phyloP scores from a whole-genome alignment of 1,284 basidiomycete species.

The Fomitiporia mediterranea region DNA sequence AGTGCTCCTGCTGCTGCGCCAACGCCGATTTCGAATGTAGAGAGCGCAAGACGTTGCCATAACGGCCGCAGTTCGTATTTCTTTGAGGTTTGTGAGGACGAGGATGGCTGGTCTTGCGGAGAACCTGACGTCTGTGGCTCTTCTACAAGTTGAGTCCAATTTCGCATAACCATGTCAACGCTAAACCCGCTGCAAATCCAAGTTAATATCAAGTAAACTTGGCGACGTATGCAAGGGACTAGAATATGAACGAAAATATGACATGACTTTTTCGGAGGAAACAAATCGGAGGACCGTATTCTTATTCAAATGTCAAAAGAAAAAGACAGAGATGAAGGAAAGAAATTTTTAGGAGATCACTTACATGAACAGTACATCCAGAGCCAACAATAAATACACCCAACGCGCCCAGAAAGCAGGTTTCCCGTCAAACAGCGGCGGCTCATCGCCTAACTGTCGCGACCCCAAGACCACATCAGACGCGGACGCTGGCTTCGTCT shows the following conservation, averaged over 20 bases:
- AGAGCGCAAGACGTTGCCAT: constrained; percentile 17
- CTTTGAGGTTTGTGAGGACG: background rate
- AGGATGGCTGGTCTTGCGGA: background rate
- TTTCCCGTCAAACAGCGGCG: constrained; percentile 18
- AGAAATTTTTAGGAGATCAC: background rate
- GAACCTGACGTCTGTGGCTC: background rate
- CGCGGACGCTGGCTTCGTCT: background rate
- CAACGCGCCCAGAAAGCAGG: constrained; percentile 18
- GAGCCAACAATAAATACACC: constrained; percentile 11
- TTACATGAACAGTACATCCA: constrained; percentile 19
- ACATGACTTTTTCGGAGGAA: background rate
- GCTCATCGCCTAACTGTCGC: constrained; percentile 9
- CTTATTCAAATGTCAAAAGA: background rate
- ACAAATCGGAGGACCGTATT: background rate
- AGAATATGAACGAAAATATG: background rate
- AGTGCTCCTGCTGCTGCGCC: constrained; percentile 13
- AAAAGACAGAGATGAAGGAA: background rate
- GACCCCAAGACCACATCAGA: no score
- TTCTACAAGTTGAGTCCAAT: constrained; percentile 16
- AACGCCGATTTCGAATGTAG: constrained; percentile 2
- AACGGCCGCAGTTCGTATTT: constrained; percentile 16
- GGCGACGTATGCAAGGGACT: background rate
- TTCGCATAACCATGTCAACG: constrained; percentile 19
- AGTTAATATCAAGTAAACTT: background rate
- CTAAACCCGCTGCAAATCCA: constrained; percentile 4